Percentiles rank a stretch among this genome's conserved stretches.
phyloP scores from a whole-genome alignment of 768 basidiomycete genomes.

The Lactifluus volemus region DNA sequence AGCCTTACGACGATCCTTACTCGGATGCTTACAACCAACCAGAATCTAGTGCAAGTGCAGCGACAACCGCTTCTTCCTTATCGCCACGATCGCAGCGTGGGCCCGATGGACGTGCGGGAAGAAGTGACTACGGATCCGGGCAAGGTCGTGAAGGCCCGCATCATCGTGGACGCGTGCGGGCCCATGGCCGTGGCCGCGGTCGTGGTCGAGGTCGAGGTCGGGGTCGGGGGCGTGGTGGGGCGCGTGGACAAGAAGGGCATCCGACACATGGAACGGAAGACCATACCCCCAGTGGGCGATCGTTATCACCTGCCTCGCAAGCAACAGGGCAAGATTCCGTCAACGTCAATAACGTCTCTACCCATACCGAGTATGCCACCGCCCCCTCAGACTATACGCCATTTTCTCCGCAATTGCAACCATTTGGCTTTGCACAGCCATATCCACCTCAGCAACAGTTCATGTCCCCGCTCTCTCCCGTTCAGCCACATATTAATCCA shows the following conservation, averaged over 20 bases:
- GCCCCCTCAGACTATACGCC: constrained; percentile 15
- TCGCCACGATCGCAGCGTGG: not conserved
- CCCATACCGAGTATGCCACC: constrained; percentile 10
- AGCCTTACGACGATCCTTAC: constrained; percentile 78
- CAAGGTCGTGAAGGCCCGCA: constrained; percentile 25
- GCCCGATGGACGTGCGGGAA: constrained; percentile 20
- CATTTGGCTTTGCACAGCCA: constrained; percentile 12
- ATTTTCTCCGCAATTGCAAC: constrained; percentile 2
- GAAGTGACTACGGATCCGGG: constrained; percentile 27
- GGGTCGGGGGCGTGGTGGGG: constrained; percentile 20
- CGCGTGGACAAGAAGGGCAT: not conserved
- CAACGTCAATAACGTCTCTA: constrained; percentile 14
- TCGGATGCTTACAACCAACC: constrained; percentile 26
- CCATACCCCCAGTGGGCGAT: constrained; percentile 25
- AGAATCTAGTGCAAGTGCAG: not conserved
- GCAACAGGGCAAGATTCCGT: constrained; percentile 34
- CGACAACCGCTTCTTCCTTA: not conserved
- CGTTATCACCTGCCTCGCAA: constrained; percentile 37
- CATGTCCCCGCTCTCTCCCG: constrained; percentile 24
- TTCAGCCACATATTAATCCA: constrained; percentile 84
- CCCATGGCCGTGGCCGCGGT: constrained; percentile 22
- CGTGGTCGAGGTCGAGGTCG: constrained; percentile 23
- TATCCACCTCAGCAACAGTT: constrained; percentile 7
- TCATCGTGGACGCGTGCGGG: constrained; percentile 11
- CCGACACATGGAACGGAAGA: constrained; percentile 22